phyloP scores from a whole-genome alignment of 2,329 filamentous ascomycete species.

The Fusarium bulbicola region DNA sequence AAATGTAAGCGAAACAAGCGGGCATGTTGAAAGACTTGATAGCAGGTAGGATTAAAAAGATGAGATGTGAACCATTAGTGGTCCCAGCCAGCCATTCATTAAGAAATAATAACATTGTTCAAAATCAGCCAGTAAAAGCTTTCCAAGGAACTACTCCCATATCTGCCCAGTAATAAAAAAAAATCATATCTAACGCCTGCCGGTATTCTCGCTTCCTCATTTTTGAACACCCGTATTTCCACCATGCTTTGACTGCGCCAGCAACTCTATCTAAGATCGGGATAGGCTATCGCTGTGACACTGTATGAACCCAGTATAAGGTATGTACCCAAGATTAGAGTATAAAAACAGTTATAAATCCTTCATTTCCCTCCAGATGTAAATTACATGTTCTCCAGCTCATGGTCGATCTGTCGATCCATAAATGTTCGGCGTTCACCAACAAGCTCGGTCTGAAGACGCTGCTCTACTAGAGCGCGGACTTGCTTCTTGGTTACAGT shows the following conservation, averaged over 20 bases:
- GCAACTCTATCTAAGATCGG: conserved; percentile 16
- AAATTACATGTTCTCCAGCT: conserved; percentile 88
- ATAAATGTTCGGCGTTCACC: conserved; percentile 90
- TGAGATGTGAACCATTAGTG: conserved; percentile 15
- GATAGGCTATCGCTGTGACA: conserved; percentile 4
- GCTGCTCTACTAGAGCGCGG: conserved; percentile 88
- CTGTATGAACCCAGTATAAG: conserved; percentile 30
- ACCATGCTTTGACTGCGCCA: conserved; percentile 13
- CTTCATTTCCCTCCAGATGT: background rate
- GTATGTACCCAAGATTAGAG: conserved; percentile 38
- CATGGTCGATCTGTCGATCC: conserved; percentile 90
- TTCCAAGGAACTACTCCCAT: conserved; percentile 39
- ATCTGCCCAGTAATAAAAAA: conserved; percentile 28
- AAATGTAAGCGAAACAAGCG: background rate
- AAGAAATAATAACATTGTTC: conserved; percentile 35
- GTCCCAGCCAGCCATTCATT: conserved; percentile 34
- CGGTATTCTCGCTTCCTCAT: conserved; percentile 34
- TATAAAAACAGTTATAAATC: conserved; percentile 16
- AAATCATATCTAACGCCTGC: conserved; percentile 32
- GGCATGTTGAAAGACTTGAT: background rate
- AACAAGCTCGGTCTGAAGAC: conserved; percentile 86
- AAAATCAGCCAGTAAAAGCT: conserved; percentile 33
- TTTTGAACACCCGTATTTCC: conserved; percentile 31
- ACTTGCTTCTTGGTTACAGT: conserved; percentile 99
- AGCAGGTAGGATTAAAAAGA: conserved; percentile 23